phyloP scores from a whole-genome alignment of 1,284 basidiomycete genomes.

The Cryptococcus hybrid region DNA sequence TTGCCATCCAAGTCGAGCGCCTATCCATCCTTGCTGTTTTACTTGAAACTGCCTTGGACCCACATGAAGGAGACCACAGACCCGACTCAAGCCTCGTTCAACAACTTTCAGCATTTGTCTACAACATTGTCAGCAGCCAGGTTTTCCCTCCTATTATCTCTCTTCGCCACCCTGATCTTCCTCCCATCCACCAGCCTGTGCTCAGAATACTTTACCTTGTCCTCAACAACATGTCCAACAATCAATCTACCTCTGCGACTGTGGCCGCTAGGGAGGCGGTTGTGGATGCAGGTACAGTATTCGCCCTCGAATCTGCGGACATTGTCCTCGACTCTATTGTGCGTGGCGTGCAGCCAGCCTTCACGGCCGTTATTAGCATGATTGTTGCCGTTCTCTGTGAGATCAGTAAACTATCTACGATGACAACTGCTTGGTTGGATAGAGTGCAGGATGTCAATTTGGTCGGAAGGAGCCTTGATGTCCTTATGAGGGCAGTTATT shows the following conservation, averaged over 20 bases:
- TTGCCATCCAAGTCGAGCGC: slow-evolving; percentile 72
- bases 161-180: slow-evolving; percentile 63
- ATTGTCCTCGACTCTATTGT: slow-evolving; percentile 33
- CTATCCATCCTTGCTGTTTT: slow-evolving; percentile 70
- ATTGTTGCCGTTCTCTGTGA: slow-evolving; percentile 39
- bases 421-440: slow-evolving; percentile 62
- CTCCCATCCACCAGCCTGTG: slow-evolving; percentile 75
- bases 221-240: slow-evolving; percentile 50
- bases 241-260: slow-evolving; percentile 2
- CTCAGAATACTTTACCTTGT: slow-evolving; percentile 79
- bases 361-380: slow-evolving; percentile 31
- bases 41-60: slow-evolving; percentile 66
- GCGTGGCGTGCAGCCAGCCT: slow-evolving; percentile 14
- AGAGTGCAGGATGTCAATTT: slow-evolving; percentile 79
- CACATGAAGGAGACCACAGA: slow-evolving; percentile 54
- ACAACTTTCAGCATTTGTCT: slow-evolving; percentile 62
- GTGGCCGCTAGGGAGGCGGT: slow-evolving; percentile 20
- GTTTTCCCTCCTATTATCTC: slow-evolving; percentile 72
- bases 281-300: slow-evolving; percentile 29
- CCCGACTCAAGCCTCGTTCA: slow-evolving; percentile 12
- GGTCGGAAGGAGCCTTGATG: slow-evolving; percentile 70
- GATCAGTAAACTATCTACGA: slow-evolving; percentile 20
- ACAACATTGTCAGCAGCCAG: slow-evolving; percentile 67
- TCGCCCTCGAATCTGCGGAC: slow-evolving; percentile 40
- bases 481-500: slow-evolving; percentile 60